A percentile compares a stretch with the other conserved stretches of the same genome.
Conservation (phyloP, 306 rosid species). For the Potentilla sterilis region DNA sequence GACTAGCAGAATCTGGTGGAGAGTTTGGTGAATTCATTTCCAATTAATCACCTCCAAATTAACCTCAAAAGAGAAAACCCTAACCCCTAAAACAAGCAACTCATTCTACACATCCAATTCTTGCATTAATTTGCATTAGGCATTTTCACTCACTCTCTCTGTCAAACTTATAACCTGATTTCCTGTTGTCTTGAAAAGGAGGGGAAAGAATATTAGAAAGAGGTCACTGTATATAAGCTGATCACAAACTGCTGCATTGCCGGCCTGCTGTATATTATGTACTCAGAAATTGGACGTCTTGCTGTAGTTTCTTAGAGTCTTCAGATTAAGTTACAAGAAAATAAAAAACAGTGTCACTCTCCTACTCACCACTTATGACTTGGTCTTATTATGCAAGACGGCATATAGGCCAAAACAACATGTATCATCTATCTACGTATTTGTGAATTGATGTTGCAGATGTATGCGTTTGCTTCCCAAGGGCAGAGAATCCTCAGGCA, state of each 20-base stretch:
- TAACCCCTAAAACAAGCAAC: background rate
- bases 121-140: background rate
- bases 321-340: background rate
- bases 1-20: background rate
- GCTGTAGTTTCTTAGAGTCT: background rate
- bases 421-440: background rate
- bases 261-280: conserved; percentile 10
- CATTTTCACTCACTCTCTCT: background rate
- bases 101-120: background rate
- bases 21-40: conserved; percentile 6
- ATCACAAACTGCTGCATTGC: conserved; percentile 7
- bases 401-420: conserved; percentile 24
- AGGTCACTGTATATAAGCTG: conserved; percentile 8
- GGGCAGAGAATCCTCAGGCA: background rate
- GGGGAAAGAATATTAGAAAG: conserved; percentile 4
- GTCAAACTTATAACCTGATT: background rate
- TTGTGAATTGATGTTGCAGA: background rate
- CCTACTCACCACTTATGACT: conserved; percentile 5
- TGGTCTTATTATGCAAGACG: conserved; percentile 26
- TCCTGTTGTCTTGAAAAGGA: background rate
- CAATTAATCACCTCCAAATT: background rate
- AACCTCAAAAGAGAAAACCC: background rate
- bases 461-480: background rate
- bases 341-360: background rate
- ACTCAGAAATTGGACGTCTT: background rate